Base-by-base conservation (phyloP, 192 early-diverging fungal genomes). In the Backusella macrospora region DNA sequence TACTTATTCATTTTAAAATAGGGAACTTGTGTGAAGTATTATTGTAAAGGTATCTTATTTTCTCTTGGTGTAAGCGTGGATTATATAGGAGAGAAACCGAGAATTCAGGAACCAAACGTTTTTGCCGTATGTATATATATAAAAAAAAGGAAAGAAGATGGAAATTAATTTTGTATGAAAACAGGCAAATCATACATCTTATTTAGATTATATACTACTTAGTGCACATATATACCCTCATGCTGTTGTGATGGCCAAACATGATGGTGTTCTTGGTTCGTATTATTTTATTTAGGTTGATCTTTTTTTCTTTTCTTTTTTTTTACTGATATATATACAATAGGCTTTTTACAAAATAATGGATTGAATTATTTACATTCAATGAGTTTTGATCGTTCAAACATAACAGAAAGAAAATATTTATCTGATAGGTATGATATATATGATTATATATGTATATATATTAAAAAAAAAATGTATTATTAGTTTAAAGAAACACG, bases 181-280 rank as follows among this genome's bases (percentile, higher is more conserved):
- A 48, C n/a, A 75, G 75, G 68, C 75, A 12, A 76, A 76, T 66
- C 75, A 76, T 55, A 76, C 75, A 8, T 71, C 68, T 23, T 76
- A 76, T 45, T 14, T 76, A 9, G 75, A 76, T 71, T 76, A 71
- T 42, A 76, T 76, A 40, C n/a, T 76, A 26, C 23, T 76, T 14
- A 71, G 75, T 55, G 75, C 75, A 39, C 42, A 76, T 47, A 70
- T 49, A 76, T 76, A 43, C 23, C 75, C 75, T 21, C 38, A 65
- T 71, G 75, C 75, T 42, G 75, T 76, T 4, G 75, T 76, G 5
- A 76, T 76, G 75, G 75, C 75, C 6, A 45, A 45, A 26, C 68
- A 71, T 40, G 46, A 21, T 13, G 75, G 75, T 43, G 75, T 70
- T 14, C 46, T 76, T 16, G 73, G 73, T 71, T 52, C 23, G 46